Conservation (phyloP, 2,329 filamentous ascomycete genomes). For the Penicillium sp. region DNA sequence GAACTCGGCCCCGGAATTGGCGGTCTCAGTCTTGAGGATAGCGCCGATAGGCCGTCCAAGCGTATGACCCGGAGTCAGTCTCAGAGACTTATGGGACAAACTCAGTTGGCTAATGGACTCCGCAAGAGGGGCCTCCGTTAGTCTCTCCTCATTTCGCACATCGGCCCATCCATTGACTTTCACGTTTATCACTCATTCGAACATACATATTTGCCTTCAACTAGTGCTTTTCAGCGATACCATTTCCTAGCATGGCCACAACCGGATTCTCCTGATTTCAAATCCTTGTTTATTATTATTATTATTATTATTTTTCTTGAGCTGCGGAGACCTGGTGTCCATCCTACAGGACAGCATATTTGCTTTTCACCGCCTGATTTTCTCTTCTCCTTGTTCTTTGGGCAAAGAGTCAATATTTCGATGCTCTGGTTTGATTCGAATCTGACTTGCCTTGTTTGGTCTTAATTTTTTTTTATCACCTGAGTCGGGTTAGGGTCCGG, state of each 20-base stretch:
- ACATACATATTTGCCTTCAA: background rate
- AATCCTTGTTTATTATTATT: background rate
- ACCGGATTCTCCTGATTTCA: constrained; percentile 1
- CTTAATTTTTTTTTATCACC: background rate
- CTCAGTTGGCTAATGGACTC: constrained; percentile 14
- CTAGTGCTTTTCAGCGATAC: background rate
- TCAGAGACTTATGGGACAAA: constrained; percentile 27
- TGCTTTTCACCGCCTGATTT: background rate
- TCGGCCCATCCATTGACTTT: background rate
- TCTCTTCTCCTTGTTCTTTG: background rate
- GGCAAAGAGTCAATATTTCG: background rate
- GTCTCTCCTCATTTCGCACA: background rate
- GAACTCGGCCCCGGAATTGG: constrained; percentile 41
- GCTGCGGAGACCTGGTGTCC: background rate
- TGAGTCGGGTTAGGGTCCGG: background rate
- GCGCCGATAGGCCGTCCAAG: constrained; percentile 27
- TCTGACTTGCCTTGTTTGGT: background rate
- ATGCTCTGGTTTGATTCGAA: background rate
- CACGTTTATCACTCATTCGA: background rate
- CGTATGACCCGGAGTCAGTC: constrained; percentile 44
- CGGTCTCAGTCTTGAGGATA: constrained; percentile 40
- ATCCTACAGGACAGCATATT: background rate
- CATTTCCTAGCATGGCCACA: background rate
- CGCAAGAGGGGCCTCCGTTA: constrained; percentile 24
- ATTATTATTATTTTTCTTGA: background rate